phyloP scores from a whole-genome alignment of 73 alveolate species.

The Effrenium voratum region DNA sequence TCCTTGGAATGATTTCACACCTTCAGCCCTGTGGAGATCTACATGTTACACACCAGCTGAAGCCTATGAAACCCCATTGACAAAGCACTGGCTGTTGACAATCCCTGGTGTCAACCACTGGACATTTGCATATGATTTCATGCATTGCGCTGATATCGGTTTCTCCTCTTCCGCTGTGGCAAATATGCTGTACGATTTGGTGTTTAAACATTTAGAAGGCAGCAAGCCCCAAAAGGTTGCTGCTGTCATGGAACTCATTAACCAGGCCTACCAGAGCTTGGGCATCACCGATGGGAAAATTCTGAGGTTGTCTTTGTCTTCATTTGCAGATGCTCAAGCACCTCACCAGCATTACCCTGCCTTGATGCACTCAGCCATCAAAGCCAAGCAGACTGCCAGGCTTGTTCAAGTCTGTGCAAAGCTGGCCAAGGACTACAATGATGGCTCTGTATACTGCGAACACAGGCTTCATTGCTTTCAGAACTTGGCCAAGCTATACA shows the following conservation, averaged over 20 bases:
- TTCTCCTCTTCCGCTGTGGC: background rate
- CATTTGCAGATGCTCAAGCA: background rate
- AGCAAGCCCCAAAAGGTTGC: background rate
- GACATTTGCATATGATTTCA: background rate
- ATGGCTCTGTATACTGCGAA: background rate
- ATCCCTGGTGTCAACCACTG: background rate
- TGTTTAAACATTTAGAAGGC: background rate
- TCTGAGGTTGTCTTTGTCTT: background rate
- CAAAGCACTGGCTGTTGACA: background rate
- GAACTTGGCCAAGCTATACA: background rate
- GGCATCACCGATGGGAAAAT: background rate
- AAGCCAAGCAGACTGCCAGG: background rate
- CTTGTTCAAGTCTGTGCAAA: background rate
- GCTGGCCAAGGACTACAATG: background rate
- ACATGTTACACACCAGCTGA: background rate
- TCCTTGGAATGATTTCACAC: background rate
- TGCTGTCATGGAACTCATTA: background rate
- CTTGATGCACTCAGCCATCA: constrained; percentile 1
- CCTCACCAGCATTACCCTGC: constrained; percentile 28
- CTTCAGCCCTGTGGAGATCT: background rate
- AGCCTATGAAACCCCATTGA: background rate
- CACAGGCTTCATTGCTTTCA: background rate
- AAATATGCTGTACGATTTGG: background rate
- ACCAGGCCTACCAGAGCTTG: background rate
- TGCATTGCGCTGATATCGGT: constrained; percentile 6